Conservation (phyloP, 192 early-diverging fungal genomes). For the Mycoemilia scoparia region DNA sequence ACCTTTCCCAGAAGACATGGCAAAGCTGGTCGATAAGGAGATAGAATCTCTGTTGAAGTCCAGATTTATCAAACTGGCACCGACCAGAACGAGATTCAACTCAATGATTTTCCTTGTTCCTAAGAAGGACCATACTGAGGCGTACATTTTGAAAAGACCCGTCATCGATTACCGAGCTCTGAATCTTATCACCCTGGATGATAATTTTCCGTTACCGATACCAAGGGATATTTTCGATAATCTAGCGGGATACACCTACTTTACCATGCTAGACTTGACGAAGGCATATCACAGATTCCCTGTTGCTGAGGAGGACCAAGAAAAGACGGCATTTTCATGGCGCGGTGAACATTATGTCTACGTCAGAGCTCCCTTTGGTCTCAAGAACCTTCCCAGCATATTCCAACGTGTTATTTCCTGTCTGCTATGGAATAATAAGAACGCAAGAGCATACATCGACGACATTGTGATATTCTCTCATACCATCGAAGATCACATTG, state of each 20-base stretch:
- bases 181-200: neutral
- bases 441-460: no score
- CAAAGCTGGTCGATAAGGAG: neutral
- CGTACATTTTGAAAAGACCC: neutral
- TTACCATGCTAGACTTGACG: neutral
- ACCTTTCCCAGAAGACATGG: no score
- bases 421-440: no score
- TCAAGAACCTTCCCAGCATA: no score
- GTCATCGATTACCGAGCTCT: constrained; percentile 1
- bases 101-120: constrained; percentile 1
- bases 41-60: neutral
- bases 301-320: neutral
- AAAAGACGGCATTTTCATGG: constrained; percentile 2
- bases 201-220: neutral
- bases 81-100: neutral
- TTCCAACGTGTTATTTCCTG: no score
- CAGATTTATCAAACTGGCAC: neutral
- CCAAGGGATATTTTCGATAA: constrained; percentile 1
- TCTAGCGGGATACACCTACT: neutral
- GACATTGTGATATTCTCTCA: no score
- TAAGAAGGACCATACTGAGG: neutral
- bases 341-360: neutral
- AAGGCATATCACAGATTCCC: constrained; percentile 1
- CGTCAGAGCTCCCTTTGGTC: no score
- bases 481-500: no score